Base-by-base conservation (phyloP, 2,329 filamentous ascomycete genomes). In the Cordyceps pruinosa region DNA sequence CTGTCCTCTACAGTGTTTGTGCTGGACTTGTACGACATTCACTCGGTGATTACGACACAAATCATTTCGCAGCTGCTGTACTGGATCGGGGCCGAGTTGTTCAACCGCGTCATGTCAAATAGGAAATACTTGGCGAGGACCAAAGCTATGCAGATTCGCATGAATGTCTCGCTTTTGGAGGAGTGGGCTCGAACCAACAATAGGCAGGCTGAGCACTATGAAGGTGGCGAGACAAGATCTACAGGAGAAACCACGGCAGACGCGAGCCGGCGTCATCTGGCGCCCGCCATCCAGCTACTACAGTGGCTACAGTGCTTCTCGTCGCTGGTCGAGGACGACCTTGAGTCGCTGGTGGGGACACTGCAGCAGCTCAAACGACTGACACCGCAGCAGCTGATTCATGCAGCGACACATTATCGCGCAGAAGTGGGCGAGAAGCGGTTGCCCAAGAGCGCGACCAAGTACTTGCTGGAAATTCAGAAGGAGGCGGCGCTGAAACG, bases 221-320 rank as follows among this genome's bases (percentile, higher is more conserved):
- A 99, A 70, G 88, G 91, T 64, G 93, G 93, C 19, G 92, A 93
- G 54, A 92, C 90, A 72, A 88, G 82, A 19, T 85, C 89, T 7
- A 89, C 86, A 1, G 93, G 93, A 4, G 94, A 97, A 68, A 89
- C 84, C 53, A 97, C 39, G 0, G 80, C 94, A 21, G 93, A 97
- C 42, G 83, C 91, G 4, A 86, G 91, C 23, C 82, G 91, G 62
- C 83, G 87, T 60, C 93, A 99, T 70, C 79, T 99, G 21, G 88
- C 89, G 8, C 94, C 94, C 5, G 83, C 96, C 21, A 92, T 97
- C 56, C 94, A 99, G 70, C 79, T 99, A 3, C 77, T 99, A 6
- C 94, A 99, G 72, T 99, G 94, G 94, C 77, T 99, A 35, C 94
- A 99, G 70, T 97, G 92, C 71, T 97, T 97, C 72, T 97, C 94